Evolutionary conservation across 345 rosid species (phyloP).

Genomic region (Syzygium oleosum): DNA sequence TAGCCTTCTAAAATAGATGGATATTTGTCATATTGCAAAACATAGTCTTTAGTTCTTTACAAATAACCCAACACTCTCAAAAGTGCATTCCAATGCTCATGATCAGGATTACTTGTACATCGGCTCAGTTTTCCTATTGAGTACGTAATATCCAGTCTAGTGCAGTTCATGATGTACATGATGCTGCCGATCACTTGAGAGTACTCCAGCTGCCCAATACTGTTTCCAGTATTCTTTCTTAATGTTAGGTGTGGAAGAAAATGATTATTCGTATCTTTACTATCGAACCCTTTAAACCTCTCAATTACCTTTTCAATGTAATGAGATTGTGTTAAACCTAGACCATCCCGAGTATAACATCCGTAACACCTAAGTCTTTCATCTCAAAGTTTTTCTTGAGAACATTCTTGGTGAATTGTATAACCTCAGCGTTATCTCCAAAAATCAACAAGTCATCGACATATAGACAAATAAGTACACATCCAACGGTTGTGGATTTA

Average conservation of each 20-base stretch:
- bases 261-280: not conserved
- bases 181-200: not conserved
- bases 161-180: not conserved
- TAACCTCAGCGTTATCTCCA: not conserved
- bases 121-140: not conserved
- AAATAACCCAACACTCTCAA: not conserved
- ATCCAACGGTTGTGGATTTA: not conserved
- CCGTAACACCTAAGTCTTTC: not conserved
- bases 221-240: rapidly evolving
- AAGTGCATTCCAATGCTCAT: not conserved
- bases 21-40: not conserved
- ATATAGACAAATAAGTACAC: not conserved
- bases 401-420: not conserved
- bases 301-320: not conserved
- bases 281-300: not conserved
- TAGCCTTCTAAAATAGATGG: not conserved
- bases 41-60: not conserved
- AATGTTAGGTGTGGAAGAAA: not conserved
- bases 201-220: not conserved
- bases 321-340: not conserved
- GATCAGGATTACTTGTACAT: not conserved
- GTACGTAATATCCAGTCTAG: not conserved
- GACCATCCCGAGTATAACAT: not conserved
- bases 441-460: not conserved
- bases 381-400: not conserved